Base-by-base conservation (phyloP, 2,329 filamentous ascomycete genomes). In the Cryphonectria naterciae region DNA sequence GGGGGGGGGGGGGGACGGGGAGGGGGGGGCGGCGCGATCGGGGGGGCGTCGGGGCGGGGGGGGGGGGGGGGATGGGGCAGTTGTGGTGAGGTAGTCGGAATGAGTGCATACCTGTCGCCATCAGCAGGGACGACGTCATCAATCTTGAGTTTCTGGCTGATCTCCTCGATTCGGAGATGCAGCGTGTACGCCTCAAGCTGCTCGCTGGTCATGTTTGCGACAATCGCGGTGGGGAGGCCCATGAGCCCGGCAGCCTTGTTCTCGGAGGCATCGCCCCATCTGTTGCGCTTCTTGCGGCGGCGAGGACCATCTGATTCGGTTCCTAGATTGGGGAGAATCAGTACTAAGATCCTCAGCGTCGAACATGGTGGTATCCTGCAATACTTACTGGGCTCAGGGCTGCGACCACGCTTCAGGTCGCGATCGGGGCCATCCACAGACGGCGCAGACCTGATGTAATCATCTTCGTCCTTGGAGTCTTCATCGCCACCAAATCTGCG, bases 221-320 rank as follows among this genome's bases (percentile, higher is more conserved):
- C 91, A 81, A 99, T 98, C 78, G 95, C 94, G 22, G 96, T 99
- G 39, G 96, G 94, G 76, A 99, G 87, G 70, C 96, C 96, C 95
- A 99, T 98, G 73, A 99, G 87, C 75, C 96, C 96, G 70, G 96
- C 96, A 72, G 96, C 96, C 87, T 99, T 99, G 85, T 99, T 99
- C 84, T 99, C 96, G 69, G 94, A 92, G 73, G 93, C 93, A 83
- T 98, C 95, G 75, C 96, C 96, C 96, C 96, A 99, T 80, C 96
- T 91, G 82, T 99, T 99, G 81, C 95, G 92, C 91, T 98, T 98
- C 91, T 97, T 98, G 82, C 96, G 93, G 78, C 92, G 92, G 80
- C 93, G 93, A 74, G 92, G 89, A 71, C 93, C 95, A 83, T 98
- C 95, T 66, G 82, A 80, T 71, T 88, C 87, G 74, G 85, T 82